Conservation (phyloP, 2,329 filamentous ascomycete species). For the Paramyrothecium sp. region DNA sequence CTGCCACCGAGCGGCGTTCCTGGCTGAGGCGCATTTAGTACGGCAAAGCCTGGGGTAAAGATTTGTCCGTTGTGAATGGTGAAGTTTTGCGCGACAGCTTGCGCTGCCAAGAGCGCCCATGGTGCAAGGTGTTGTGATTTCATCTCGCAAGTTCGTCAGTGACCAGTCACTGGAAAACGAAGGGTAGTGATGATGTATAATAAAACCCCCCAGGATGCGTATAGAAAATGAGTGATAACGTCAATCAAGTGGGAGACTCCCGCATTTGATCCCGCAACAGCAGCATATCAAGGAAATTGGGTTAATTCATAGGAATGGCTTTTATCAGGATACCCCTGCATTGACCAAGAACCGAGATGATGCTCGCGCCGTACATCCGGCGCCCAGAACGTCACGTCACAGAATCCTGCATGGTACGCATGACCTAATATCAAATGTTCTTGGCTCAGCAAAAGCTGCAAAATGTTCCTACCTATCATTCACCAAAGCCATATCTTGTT, state of each 20-base stretch:
- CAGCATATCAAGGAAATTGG: slow-evolving; percentile 6
- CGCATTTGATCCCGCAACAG: slow-evolving; percentile 8
- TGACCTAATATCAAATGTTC: too few species aligned
- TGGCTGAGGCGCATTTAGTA: slow-evolving; percentile 65
- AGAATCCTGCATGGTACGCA: too few species aligned
- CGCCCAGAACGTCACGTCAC: background rate
- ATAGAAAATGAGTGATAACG: background rate
- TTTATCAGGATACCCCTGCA: background rate
- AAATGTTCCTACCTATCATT: too few species aligned
- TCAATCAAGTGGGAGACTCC: background rate
- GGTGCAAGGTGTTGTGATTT: slow-evolving; percentile 6
- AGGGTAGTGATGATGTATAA: too few species aligned
- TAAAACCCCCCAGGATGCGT: too few species aligned
- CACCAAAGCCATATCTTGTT: too few species aligned
- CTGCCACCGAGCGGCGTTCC: slow-evolving; percentile 63
- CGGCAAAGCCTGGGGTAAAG: slow-evolving; percentile 66
- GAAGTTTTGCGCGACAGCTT: slow-evolving; percentile 40
- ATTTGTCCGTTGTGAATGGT: slow-evolving; percentile 64
- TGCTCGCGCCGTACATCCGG: background rate
- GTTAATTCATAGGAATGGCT: slow-evolving; percentile 6
- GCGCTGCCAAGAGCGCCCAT: slow-evolving; percentile 19
- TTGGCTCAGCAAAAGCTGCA: too few species aligned
- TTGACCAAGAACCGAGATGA: background rate
- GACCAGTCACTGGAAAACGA: background rate
- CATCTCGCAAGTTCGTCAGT: slow-evolving; percentile 11